Evolutionary conservation across 139 green algal genomes (phyloP).

Genomic region (Trebouxia sp.): DNA sequence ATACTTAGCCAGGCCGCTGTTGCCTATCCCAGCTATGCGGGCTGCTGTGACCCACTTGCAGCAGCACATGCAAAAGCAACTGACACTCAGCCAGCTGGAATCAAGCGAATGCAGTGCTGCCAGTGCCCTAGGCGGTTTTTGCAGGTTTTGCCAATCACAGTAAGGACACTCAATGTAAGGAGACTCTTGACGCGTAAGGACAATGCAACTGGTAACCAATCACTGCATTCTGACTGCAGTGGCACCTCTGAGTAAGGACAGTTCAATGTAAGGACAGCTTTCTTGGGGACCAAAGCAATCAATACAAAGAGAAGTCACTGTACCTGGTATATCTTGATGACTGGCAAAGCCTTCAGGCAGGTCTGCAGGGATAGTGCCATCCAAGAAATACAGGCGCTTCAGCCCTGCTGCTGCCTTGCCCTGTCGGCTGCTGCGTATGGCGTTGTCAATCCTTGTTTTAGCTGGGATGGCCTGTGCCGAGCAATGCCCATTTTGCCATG

Average conservation of each 20-base stretch:
- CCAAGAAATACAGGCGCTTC: slow-evolving; percentile 46
- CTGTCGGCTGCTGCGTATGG: neutral
- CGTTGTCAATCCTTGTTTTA: neutral
- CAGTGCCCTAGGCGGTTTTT: no score
- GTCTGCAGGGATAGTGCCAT: slow-evolving; percentile 19
- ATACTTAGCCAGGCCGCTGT: no score
- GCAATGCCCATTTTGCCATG: neutral
- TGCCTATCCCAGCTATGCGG: no score
- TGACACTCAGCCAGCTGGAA: no score
- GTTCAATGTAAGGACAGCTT: no score
- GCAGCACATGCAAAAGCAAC: neutral
- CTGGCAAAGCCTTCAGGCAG: neutral
- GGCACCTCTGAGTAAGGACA: no score
- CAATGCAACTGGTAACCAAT: neutral
- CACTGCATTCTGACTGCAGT: no score
- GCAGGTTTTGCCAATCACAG: neutral
- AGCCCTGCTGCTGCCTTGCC: slow-evolving; percentile 1
- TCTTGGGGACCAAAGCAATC: no score
- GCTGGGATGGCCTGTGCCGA: neutral
- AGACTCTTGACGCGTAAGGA: neutral
- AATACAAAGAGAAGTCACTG: neutral
- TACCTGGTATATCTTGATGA: slow-evolving; percentile 15
- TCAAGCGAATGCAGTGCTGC: no score
- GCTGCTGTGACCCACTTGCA: no score
- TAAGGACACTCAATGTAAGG: neutral